phyloP scores from a whole-genome alignment of 257 asterid genomes.

The Phtheirospermum japonicum region DNA sequence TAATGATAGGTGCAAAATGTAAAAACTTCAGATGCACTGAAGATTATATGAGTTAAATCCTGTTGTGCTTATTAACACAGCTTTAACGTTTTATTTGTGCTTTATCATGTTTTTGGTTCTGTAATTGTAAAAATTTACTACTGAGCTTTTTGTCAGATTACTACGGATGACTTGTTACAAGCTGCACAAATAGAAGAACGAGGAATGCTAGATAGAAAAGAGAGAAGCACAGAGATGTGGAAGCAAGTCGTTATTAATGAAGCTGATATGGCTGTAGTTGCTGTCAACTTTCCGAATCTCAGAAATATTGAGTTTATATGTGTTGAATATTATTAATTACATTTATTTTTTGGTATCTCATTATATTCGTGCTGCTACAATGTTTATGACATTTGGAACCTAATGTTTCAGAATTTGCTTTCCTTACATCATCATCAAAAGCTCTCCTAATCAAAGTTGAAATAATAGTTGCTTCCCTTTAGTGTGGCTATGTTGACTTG shows the following conservation, averaged over 20 bases:
- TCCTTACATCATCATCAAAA: no score
- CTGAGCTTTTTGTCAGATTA: no score
- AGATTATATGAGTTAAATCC: not conserved
- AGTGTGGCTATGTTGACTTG: constrained; percentile 5
- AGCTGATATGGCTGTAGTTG: constrained; percentile 86
- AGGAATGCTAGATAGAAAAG: constrained; percentile 86
- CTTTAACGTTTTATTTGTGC: no score
- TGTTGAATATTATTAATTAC: constrained; percentile 15
- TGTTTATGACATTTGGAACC: not conserved
- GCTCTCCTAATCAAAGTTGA: no score
- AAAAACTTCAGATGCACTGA: not conserved
- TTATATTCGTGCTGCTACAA: not conserved
- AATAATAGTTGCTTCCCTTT: no score
- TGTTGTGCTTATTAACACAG: not conserved
- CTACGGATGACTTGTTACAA: constrained; percentile 93
- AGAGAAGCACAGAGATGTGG: constrained; percentile 87
- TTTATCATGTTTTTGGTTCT: no score
- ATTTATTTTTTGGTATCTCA: constrained; percentile 14
- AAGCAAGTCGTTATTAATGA: constrained; percentile 91
- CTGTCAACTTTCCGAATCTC: constrained; percentile 90
- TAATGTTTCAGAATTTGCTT: not conserved
- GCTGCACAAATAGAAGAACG: constrained; percentile 98
- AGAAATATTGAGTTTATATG: constrained; percentile 83
- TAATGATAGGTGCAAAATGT: no score
- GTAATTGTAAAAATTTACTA: no score